Evolutionary conservation across 225 moss, liverwort and hornwort species (phyloP), one percentile per base, ranked within the genome.

Genomic region (Polytrichum commune): DNA sequence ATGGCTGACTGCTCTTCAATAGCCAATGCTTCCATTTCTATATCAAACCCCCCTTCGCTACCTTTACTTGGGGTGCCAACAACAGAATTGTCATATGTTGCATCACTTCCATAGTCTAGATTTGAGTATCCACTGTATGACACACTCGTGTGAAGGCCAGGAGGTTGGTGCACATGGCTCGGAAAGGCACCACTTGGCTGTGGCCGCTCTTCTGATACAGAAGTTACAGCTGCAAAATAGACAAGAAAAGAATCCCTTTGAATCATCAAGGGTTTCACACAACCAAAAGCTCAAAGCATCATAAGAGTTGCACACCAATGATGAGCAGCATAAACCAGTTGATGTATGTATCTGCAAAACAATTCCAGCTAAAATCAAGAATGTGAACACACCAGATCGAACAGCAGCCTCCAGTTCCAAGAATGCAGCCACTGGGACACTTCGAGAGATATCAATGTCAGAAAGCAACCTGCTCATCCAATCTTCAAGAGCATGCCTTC

Each of bases 321-420:
- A 46, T 16, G 13, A 16, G 46, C 38, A 46, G 4, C 46, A 4
- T 46, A 66, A 16, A 66, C 1, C 13, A 29, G 9, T 9, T 66
- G 66, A 28, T 29, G 29, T 19, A 13, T n/a, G 16, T 46, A 46
- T 16, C 46, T 46, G 13, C 46, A 46, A 10, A 16, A 13, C 9
- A 13, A 46, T 13, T 46, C 16, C 4, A 13, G 3, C 4, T 46
- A 46, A 46, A 46, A 46, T 46, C 46, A 13, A 46, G 13, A 46
- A 64, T 53, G 62, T 38, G 46, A 70, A 86, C 79, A 64, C 90
- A 98, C 98, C 98, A 86, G 80, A 84, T 76, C 98, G 87, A 60
- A 93, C 95, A 65, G 98, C 91, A 76, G 91, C 98, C 81, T 98
- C 98, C 69, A 98, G 84, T 82, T 98, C 98, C 85, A 98, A 72